These are phyloP conservation scores for Stenogyne calaminthoides DNA, from an alignment of 305 asterid species.

Conservation along the genomic window DNA sequence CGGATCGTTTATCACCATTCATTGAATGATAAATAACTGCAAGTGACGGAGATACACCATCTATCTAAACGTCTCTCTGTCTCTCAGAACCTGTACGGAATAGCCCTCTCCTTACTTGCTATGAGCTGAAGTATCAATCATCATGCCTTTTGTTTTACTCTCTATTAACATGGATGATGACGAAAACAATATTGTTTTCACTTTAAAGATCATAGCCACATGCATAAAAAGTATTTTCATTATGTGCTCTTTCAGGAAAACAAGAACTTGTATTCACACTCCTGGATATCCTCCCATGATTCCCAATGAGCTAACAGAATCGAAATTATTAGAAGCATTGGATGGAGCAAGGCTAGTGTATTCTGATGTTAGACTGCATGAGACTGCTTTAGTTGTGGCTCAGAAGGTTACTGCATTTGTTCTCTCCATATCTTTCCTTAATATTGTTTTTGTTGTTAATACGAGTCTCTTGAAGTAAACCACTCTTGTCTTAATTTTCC, in stretches of 20 bases:
- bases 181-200: background rate
- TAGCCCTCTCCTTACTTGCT: conserved; percentile 2
- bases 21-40: background rate
- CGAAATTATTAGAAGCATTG: conserved; percentile 63
- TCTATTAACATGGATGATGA: conserved; percentile 10
- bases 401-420: conserved; percentile 65
- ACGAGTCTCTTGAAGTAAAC: conserved; percentile 37
- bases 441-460: conserved; percentile 15
- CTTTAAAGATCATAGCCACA: background rate
- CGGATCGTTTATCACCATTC: background rate
- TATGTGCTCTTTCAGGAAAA: conserved; percentile 65
- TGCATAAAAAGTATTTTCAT: background rate
- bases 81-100: conserved; percentile 4
- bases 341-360: conserved; percentile 73
- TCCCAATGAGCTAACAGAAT: conserved; percentile 73
- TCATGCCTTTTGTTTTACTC: background rate
- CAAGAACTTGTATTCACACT: conserved; percentile 96
- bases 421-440: conserved; percentile 19
- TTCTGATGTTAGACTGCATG: conserved; percentile 82
- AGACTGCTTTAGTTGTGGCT: conserved; percentile 81
- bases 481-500: conserved; percentile 54
- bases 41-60: background rate
- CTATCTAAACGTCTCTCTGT: conserved; percentile 3
- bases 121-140: conserved; percentile 13
- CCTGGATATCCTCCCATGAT: conserved; percentile 95